Base-by-base conservation (phyloP, 1,139 yeast species). In the Pichia sp. region DNA sequence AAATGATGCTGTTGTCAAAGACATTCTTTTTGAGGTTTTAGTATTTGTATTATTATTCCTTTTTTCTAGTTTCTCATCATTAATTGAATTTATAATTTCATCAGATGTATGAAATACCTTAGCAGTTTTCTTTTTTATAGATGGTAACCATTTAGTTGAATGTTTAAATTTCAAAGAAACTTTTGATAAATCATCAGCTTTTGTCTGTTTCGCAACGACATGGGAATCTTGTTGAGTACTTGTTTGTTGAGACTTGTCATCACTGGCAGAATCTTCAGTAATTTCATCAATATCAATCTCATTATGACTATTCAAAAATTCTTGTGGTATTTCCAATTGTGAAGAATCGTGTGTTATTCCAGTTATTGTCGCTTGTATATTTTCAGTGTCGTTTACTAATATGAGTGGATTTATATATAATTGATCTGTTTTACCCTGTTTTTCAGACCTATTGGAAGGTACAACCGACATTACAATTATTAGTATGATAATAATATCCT, bases 21-120 rank as follows among this genome's bases (percentile, higher is more conserved):
- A 51, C 18, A 54, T 42, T 31, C 55, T 50, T 32, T 48, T 48
- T 11, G 53, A 10, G 10, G 31, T 49, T 3, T 31, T n/a, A 5
- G 6, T 9, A 6, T 6, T 36, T 26, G 38, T 18, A 18, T 18
- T 18, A 18, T 18, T 18, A 18, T 18, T 18, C 18, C 18, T 18
- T 18, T 18, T 18, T 18, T 18, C 18, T 18, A 18, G 18, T 18
- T 18, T 18, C 18, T 18, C 18, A 18, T 18, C 18, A 18, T 18
- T 18, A 18, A 18, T 18, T 18, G 18, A 18, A 18, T 18, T 18
- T 18, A 18, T 18, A 18, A 18, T 18, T 18, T 18, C 18, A 18
- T 34, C 25, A 34, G 36, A 5, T 7, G 10, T 34, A 18, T 7
- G 5, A 25, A 26, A 10, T 37, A 10, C 27, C 30, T 2, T 25